These are phyloP conservation scores for Geotrichum candidum DNA, from an alignment of 1,139 yeast genomes.

Conservation along the genomic window DNA sequence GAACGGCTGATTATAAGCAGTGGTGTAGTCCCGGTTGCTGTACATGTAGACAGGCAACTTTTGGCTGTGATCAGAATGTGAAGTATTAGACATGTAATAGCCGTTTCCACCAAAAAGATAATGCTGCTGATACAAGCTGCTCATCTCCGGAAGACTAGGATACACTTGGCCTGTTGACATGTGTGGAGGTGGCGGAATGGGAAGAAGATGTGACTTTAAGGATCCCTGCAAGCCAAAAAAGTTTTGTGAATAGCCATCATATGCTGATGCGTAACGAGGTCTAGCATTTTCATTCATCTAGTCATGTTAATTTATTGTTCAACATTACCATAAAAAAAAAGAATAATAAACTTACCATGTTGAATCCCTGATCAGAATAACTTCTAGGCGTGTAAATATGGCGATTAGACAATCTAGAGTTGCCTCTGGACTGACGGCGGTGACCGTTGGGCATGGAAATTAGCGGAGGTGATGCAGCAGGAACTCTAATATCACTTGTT, in stretches of 20 bases:
- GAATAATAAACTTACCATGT: neutral
- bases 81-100: constrained; percentile 2
- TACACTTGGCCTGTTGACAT: constrained; percentile 8
- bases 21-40: constrained; percentile 3
- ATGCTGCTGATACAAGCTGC: constrained; percentile 11
- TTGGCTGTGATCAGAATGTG: neutral
- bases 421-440: constrained; percentile 7
- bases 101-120: constrained; percentile 3
- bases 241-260: constrained; percentile 9
- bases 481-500: constrained; percentile 17
- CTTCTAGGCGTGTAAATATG: constrained; percentile 12
- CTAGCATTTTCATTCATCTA: constrained; percentile 11
- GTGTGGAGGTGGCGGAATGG: constrained; percentile 7
- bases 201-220: constrained; percentile 11
- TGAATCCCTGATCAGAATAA: constrained; percentile 11
- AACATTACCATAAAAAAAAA: neutral
- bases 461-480: constrained; percentile 18
- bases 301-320: neutral
- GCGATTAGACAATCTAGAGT: neutral
- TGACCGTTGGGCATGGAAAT: constrained; percentile 7
- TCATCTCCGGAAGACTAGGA: constrained; percentile 16
- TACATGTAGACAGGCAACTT: constrained; percentile 7
- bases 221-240: constrained; percentile 3
- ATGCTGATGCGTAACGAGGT: constrained; percentile 7
- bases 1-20: constrained; percentile 10